phyloP scores from a whole-genome alignment of 2,329 filamentous ascomycete species.

The Herpotrichia juniperi region DNA sequence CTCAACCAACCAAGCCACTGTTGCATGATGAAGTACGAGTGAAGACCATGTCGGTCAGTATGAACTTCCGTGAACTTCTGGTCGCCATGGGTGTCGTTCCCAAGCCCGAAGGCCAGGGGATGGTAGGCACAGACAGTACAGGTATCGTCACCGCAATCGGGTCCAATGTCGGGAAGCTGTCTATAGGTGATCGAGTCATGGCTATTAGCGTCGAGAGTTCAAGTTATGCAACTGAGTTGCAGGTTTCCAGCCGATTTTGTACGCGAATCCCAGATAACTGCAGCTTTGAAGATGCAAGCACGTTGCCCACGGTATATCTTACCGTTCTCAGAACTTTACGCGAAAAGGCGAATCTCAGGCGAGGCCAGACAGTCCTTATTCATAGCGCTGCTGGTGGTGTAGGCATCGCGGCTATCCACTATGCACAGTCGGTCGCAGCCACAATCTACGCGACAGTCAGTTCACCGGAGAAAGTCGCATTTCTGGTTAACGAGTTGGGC shows the following conservation, averaged over 20 bases:
- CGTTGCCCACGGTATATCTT: neutral
- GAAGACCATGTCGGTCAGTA: conserved; percentile 16
- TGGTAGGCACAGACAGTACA: conserved; percentile 19
- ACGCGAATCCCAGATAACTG: too few species aligned
- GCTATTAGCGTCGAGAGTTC: too few species aligned
- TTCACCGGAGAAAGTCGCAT: conserved; percentile 28
- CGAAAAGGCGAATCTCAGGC: too few species aligned
- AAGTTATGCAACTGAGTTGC: too few species aligned
- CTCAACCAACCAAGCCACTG: neutral
- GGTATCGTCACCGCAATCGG: conserved; percentile 14
- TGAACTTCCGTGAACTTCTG: conserved; percentile 35
- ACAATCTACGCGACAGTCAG: conserved; percentile 32
- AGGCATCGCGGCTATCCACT: conserved; percentile 23
- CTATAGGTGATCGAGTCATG: neutral
- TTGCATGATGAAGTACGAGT: conserved; percentile 22
- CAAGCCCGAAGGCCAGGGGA: neutral
- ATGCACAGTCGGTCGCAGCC: conserved; percentile 12
- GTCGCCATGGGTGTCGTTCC: conserved; percentile 26
- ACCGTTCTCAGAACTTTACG: too few species aligned
- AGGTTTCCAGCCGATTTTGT: too few species aligned
- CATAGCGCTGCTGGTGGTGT: conserved; percentile 17
- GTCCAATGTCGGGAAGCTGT: neutral
- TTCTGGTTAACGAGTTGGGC: conserved; percentile 25
- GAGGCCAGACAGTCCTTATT: neutral
- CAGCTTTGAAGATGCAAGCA: too few species aligned